Conservation (phyloP, 2,329 filamentous ascomycete genomes). For the Alternaria burnsii region DNA sequence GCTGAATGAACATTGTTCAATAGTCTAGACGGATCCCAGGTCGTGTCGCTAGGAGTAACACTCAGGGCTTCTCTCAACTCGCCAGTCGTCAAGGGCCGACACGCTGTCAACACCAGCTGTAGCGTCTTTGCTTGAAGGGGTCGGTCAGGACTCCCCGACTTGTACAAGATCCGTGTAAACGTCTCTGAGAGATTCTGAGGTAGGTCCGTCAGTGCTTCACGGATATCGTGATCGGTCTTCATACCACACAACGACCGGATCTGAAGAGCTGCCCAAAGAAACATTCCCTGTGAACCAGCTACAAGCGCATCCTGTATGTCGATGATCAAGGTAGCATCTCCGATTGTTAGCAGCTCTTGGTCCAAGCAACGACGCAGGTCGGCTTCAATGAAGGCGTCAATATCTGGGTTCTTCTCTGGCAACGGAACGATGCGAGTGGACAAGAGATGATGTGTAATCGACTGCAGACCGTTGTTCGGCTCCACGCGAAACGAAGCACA, state of each 20-base stretch:
- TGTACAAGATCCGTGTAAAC: constrained; percentile 7
- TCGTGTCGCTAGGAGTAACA: constrained; percentile 43
- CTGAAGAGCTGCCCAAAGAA: constrained; percentile 37
- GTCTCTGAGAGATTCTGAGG: constrained; percentile 29
- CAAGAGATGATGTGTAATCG: constrained; percentile 1
- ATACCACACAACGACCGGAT: constrained; percentile 41
- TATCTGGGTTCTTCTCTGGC: constrained; percentile 33
- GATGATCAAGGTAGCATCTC: constrained; percentile 35
- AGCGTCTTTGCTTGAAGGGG: constrained; percentile 37
- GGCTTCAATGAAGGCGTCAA: constrained; percentile 35
- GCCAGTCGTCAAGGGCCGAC: constrained; percentile 40
- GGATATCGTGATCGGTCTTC: constrained; percentile 50
- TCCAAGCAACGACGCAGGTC: constrained; percentile 36
- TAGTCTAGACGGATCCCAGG: constrained; percentile 21
- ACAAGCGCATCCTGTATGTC: constrained; percentile 37
- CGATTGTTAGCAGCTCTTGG: constrained; percentile 23
- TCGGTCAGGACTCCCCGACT: constrained; percentile 10
- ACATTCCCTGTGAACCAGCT: constrained; percentile 35
- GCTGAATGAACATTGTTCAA: constrained; percentile 28
- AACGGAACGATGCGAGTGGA: constrained; percentile 18
- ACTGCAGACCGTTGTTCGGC: constrained; percentile 16
- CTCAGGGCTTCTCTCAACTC: constrained; percentile 54
- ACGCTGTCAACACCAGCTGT: constrained; percentile 42
- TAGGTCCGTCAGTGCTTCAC: constrained; percentile 29
- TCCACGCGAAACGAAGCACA: constrained; percentile 38